Percentiles rank a stretch among this genome's conserved stretches.
phyloP scores from a whole-genome alignment of 176 grass and related monocot species.

The Sorghum bicolor region Sorghum_bicolor_NCBIv3 NC_012870.2:10921001-10921500 shows the following conservation, averaged over 20 bases:
- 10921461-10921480: background rate
- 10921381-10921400: background rate
- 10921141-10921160: background rate
- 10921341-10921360: slow-evolving; percentile 6
- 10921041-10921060: background rate
- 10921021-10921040: background rate
- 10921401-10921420: slow-evolving; percentile 37
- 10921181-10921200: background rate
- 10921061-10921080: background rate
- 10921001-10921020: slow-evolving; percentile 10
- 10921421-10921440: background rate
- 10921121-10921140: background rate
- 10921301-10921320: slow-evolving; percentile 29
- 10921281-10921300: slow-evolving; percentile 25
- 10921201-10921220: background rate
- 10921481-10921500: background rate
- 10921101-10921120: background rate
- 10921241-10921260: background rate
- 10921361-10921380: slow-evolving; percentile 16
- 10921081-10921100: background rate
- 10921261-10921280: background rate
- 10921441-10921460: slow-evolving; percentile 21
- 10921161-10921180: background rate
- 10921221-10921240: background rate
- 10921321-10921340: slow-evolving; percentile 12